phyloP scores from a whole-genome alignment of 768 basidiomycete species.

The Saitozyma sp. region DNA sequence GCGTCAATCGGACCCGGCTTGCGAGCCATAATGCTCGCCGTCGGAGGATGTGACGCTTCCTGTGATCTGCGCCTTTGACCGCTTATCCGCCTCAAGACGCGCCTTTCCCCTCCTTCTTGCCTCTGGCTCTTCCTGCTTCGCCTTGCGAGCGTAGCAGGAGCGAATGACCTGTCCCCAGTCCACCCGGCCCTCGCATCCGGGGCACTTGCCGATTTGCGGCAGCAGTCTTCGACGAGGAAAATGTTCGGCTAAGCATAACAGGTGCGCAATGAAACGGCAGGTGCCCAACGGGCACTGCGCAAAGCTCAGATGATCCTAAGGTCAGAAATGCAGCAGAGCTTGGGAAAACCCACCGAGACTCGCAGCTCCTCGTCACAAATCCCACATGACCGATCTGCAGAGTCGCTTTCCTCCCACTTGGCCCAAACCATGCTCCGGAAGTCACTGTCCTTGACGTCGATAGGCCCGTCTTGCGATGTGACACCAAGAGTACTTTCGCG shows the following conservation, averaged over 20 bases:
- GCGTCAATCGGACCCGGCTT: too few relatives aligned
- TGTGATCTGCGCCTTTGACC: too few relatives aligned
- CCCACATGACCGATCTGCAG: background rate
- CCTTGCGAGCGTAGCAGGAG: constrained; percentile 41
- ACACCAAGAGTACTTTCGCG: constrained; percentile 26
- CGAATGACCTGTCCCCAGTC: constrained; percentile 53
- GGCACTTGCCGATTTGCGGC: constrained; percentile 47
- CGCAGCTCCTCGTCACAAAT: background rate
- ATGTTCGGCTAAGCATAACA: constrained; percentile 43
- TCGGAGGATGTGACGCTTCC: too few relatives aligned
- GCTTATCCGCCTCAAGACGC: too few relatives aligned
- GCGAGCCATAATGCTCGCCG: too few relatives aligned
- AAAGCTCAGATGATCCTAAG: constrained; percentile 49
- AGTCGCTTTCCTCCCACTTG: constrained; percentile 25
- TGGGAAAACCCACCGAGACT: constrained; percentile 25
- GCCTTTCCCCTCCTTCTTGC: too few relatives aligned
- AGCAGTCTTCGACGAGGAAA: constrained; percentile 40
- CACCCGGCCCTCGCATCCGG: constrained; percentile 27
- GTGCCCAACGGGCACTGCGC: constrained; percentile 14
- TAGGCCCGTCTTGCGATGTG: constrained; percentile 25
- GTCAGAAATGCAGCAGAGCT: constrained; percentile 14
- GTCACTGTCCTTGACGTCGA: constrained; percentile 48
- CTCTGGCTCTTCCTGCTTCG: too few relatives aligned
- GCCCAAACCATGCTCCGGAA: constrained; percentile 32
- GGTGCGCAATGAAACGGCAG: constrained; percentile 35